Evolutionary conservation across 202 grass and related monocot genomes (phyloP).

Genomic region (Zizania palustris): DNA sequence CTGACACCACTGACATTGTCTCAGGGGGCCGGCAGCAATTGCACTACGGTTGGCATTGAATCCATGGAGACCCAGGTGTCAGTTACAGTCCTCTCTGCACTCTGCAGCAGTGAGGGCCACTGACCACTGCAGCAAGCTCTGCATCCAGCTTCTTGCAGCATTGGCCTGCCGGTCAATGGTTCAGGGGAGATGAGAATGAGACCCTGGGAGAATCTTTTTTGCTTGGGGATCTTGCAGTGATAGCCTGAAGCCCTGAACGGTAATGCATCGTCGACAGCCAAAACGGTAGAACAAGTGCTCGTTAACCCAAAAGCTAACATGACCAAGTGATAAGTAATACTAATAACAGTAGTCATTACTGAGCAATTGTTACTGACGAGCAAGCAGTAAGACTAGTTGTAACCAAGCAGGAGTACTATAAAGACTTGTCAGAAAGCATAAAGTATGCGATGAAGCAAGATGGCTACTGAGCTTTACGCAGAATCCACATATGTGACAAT

Average conservation of each 20-base stretch:
- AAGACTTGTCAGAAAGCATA: neutral
- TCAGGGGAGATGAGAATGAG: neutral
- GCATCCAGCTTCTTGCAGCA: conserved; percentile 22
- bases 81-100: neutral
- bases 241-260: neutral
- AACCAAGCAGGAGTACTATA: neutral
- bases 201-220: neutral
- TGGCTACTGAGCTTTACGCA: conserved; percentile 24
- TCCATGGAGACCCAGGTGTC: neutral
- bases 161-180: neutral
- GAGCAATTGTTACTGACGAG: too few species aligned
- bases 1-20: conserved; percentile 41
- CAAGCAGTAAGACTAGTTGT: neutral
- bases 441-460: conserved; percentile 27
- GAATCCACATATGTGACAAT: conserved; percentile 59
- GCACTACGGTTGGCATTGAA: conserved; percentile 10
- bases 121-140: conserved; percentile 4
- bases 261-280: neutral
- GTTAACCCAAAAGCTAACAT: neutral
- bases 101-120: neutral
- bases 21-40: conserved; percentile 21
- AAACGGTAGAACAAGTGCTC: neutral
- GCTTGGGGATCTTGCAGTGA: neutral
- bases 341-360: neutral
- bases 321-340: neutral